phyloP scores from a whole-genome alignment of 495 filamentous ascomycete species.

The Cercophora scortea region DNA sequence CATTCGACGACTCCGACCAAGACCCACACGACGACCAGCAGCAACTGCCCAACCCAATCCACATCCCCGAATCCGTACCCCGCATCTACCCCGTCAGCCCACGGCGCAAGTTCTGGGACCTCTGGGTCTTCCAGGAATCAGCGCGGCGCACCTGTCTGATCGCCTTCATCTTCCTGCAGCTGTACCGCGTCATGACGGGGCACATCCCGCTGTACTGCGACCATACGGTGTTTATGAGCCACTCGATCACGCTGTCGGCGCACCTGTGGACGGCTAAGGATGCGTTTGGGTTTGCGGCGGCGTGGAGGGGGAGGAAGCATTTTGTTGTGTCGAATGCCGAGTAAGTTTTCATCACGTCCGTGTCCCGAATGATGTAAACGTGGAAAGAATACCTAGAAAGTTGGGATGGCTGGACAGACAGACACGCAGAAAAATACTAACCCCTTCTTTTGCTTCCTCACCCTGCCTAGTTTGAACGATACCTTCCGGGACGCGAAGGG shows the following conservation, averaged over 20 bases:
- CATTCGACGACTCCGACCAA: neutral
- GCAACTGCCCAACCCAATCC: too few relatives aligned
- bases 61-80: constrained; percentile 19
- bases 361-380: too few relatives aligned
- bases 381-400: too few relatives aligned
- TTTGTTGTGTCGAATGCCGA: constrained; percentile 35
- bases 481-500: constrained; percentile 25
- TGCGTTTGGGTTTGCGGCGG: constrained; percentile 37
- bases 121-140: constrained; percentile 42
- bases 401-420: too few relatives aligned
- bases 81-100: constrained; percentile 27
- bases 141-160: constrained; percentile 38
- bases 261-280: constrained; percentile 40
- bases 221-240: constrained; percentile 23
- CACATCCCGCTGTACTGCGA: constrained; percentile 23
- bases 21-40: neutral
- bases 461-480: constrained; percentile 13
- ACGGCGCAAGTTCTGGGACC: constrained; percentile 29
- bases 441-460: too few relatives aligned
- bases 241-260: constrained; percentile 37
- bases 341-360: too few relatives aligned
- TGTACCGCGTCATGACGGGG: constrained; percentile 29
- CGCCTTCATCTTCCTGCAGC: constrained; percentile 29
- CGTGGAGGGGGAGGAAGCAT: constrained; percentile 39
- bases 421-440: too few relatives aligned